Conservation (phyloP, 371 early-diverging fungal genomes). For the Thermomucor indicae-seudaticae region DNA sequence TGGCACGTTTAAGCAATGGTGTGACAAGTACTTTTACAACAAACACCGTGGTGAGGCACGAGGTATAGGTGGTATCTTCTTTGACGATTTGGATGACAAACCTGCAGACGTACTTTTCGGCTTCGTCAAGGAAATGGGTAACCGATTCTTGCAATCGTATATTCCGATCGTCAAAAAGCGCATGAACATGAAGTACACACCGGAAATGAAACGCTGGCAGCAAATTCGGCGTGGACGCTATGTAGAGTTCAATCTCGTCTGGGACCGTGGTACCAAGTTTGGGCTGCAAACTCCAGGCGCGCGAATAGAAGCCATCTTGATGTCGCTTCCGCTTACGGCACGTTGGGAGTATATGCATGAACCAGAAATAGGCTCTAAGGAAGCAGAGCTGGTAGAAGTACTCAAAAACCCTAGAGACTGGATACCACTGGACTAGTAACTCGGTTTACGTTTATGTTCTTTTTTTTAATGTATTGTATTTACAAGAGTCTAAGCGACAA, state of each 20-base stretch:
- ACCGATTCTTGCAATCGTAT: slow-evolving; percentile 72
- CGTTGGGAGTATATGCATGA: slow-evolving; percentile 87
- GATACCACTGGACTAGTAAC: slow-evolving; percentile 49
- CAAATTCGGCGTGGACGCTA: slow-evolving; percentile 85
- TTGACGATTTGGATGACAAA: slow-evolving; percentile 78
- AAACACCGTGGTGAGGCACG: slow-evolving; percentile 77
- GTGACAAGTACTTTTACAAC: slow-evolving; percentile 80
- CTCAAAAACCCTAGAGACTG: slow-evolving; percentile 82
- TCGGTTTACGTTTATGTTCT: too few relatives aligned
- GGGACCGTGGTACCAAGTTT: slow-evolving; percentile 90
- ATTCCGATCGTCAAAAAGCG: slow-evolving; percentile 71
- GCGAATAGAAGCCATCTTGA: slow-evolving; percentile 83
- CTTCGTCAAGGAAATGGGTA: slow-evolving; percentile 67
- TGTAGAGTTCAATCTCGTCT: slow-evolving; percentile 86
- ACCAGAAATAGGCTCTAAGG: slow-evolving; percentile 64
- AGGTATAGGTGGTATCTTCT: slow-evolving; percentile 87
- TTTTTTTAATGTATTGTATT: too few relatives aligned
- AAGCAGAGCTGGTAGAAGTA: slow-evolving; percentile 73
- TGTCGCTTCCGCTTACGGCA: slow-evolving; percentile 81
- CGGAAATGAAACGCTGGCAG: slow-evolving; percentile 77
- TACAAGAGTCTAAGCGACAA: too few relatives aligned
- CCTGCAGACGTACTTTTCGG: slow-evolving; percentile 65
- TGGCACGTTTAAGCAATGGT: slow-evolving; percentile 76
- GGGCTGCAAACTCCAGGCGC: slow-evolving; percentile 84
- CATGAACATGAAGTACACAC: slow-evolving; percentile 61